phyloP scores from a whole-genome alignment of 257 asterid species.

The Przewalskia tangutica region DNA sequence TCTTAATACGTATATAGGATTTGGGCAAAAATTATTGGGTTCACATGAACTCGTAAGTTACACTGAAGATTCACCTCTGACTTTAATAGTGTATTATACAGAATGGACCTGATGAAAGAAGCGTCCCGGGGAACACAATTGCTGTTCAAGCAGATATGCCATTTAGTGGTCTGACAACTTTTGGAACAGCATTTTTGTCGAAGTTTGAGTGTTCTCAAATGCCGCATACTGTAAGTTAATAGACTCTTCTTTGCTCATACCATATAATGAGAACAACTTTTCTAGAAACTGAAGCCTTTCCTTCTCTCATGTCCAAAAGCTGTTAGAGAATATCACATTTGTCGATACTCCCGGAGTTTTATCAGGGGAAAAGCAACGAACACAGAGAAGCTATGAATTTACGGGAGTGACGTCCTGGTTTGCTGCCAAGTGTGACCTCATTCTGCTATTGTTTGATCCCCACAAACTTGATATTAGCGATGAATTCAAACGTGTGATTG shows the following conservation, averaged over 20 bases:
- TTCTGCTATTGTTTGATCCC: conserved; percentile 45
- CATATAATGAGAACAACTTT: background rate
- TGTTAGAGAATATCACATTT: conserved; percentile 34
- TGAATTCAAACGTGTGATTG: conserved; percentile 85
- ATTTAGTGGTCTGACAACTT: conserved; percentile 74
- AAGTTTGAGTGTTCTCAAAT: conserved; percentile 49
- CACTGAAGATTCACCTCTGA: background rate
- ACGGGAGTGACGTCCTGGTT: conserved; percentile 56
- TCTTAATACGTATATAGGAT: background rate
- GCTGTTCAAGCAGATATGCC: conserved; percentile 99
- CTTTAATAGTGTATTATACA: conserved; percentile 15
- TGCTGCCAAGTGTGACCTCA: conserved; percentile 44
- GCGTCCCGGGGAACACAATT: conserved; percentile 88
- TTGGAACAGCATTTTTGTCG: conserved; percentile 45
- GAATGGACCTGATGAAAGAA: conserved; percentile 96
- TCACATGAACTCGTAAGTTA: background rate
- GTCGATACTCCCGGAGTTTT: conserved; percentile 85
- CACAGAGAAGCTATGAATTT: conserved; percentile 43
- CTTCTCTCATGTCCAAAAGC: conserved; percentile 6
- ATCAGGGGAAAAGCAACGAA: conserved; percentile 52
- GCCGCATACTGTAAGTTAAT: conserved; percentile 39
- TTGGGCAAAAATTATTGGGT: background rate
- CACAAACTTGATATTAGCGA: conserved; percentile 70
- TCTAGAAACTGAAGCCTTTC: background rate
- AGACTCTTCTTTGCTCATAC: background rate